These are phyloP conservation scores for Panicum miliaceum DNA, from an alignment of 176 grass and related monocot species.

Conservation along the genomic window DNA sequence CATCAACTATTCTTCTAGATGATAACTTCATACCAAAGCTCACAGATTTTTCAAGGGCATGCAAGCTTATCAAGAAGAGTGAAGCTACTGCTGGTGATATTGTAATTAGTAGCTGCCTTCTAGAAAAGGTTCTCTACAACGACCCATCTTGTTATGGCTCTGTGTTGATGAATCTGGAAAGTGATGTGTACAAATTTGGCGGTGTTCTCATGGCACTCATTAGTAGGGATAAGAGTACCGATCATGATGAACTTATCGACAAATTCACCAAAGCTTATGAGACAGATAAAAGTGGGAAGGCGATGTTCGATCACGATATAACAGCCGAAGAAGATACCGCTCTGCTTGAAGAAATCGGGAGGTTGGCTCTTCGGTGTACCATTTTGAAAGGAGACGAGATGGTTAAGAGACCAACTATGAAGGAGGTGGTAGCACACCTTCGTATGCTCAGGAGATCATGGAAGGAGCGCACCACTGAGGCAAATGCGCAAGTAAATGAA, in stretches of 20 bases:
- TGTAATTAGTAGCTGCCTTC: not conserved
- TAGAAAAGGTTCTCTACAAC: not conserved
- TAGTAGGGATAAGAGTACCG: not conserved
- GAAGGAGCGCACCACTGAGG: not conserved
- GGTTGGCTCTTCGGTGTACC: slow-evolving; percentile 18
- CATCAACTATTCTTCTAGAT: slow-evolving; percentile 24
- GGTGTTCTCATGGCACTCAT: slow-evolving; percentile 29
- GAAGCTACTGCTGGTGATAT: not conserved
- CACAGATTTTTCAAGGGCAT: slow-evolving; percentile 23
- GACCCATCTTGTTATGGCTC: slow-evolving; percentile 15
- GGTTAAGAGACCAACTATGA: slow-evolving; percentile 23
- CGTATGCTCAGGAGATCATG: not conserved
- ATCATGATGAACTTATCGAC: not conserved
- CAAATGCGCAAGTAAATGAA: not conserved
- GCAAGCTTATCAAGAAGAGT: slow-evolving; percentile 20
- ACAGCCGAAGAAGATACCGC: not conserved
- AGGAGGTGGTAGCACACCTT: slow-evolving; percentile 19
- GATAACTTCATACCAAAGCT: slow-evolving; percentile 31
- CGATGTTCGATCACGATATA: slow-evolving; percentile 1
- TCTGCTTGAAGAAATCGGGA: slow-evolving; percentile 13
- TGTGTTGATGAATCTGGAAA: slow-evolving; percentile 28
- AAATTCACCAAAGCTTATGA: not conserved
- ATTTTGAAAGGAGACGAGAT: not conserved
- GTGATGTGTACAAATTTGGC: slow-evolving; percentile 7
- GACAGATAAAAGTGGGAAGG: not conserved